phyloP scores from a whole-genome alignment of 768 basidiomycete species.

The Leccinum subtestaceum region DNA sequence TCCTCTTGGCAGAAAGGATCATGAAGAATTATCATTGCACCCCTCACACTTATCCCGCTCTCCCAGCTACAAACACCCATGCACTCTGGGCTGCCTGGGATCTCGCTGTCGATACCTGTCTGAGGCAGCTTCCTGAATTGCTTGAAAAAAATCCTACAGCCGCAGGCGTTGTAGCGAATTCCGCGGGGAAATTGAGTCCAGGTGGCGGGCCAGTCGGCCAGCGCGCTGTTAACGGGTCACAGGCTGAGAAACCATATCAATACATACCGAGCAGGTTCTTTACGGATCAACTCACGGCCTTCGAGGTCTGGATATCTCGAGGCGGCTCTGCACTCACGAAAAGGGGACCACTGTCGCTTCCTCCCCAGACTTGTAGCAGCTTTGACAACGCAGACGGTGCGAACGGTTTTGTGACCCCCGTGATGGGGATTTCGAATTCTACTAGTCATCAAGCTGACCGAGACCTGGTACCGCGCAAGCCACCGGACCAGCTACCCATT shows the following conservation, averaged over 20 bases:
- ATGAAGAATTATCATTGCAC: conserved; percentile 99
- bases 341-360: conserved; percentile 71
- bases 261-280: conserved; percentile 93
- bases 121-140: conserved; percentile 89
- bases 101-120: conserved; percentile 89
- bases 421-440: conserved; percentile 7
- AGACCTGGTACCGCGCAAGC: conserved; percentile 77
- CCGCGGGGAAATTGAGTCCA: conserved; percentile 14
- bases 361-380: conserved; percentile 42
- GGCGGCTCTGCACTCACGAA: conserved; percentile 83
- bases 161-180: conserved; percentile 19
- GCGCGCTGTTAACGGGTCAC: conserved; percentile 23
- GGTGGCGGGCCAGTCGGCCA: conserved; percentile 17
- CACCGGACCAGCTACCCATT: conserved; percentile 96
- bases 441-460: conserved; percentile 22
- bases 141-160: conserved; percentile 42
- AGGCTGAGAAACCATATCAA: conserved; percentile 50
- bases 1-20: conserved; percentile 93
- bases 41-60: conserved; percentile 86
- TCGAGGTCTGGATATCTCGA: conserved; percentile 97
- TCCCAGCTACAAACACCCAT: conserved; percentile 96
- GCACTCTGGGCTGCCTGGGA: conserved; percentile 98
- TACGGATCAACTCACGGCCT: conserved; percentile 92
- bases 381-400: conserved; percentile 21
- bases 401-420: conserved; percentile 18